Evolutionary conservation across 2,329 filamentous ascomycete species (phyloP).

Genomic region (Chrysosporium keratinophilum): DNA sequence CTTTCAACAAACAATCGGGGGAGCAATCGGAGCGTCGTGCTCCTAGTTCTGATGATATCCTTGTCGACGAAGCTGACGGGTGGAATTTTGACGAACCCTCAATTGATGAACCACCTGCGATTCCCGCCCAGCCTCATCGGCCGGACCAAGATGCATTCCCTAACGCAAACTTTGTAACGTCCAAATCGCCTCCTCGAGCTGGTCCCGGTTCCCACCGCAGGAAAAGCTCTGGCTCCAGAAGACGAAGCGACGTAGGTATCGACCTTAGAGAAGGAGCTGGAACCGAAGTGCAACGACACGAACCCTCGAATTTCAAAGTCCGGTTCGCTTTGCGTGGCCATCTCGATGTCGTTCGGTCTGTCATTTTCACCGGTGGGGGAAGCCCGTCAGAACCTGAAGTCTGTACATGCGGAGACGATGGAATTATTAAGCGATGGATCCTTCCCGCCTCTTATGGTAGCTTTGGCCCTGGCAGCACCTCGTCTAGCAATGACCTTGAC

Average conservation of each 20-base stretch:
- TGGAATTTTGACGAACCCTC: conserved; percentile 88
- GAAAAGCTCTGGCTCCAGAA: conserved; percentile 67
- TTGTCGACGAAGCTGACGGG: conserved; percentile 53
- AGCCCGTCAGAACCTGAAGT: conserved; percentile 94
- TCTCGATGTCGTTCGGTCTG: conserved; percentile 81
- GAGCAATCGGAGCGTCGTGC: neutral
- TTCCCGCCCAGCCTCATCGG: conserved; percentile 46
- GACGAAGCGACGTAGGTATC: conserved; percentile 51
- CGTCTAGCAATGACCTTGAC: conserved; percentile 67
- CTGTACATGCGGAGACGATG: conserved; percentile 90
- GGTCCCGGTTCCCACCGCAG: conserved; percentile 60
- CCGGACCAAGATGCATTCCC: conserved; percentile 86
- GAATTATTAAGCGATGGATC: conserved; percentile 92
- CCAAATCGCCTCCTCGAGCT: conserved; percentile 65
- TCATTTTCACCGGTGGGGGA: conserved; percentile 93
- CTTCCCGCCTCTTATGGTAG: conserved; percentile 67
- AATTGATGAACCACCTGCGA: conserved; percentile 39
- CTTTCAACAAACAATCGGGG: conserved; percentile 40
- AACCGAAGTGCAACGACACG: conserved; percentile 43
- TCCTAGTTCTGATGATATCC: conserved; percentile 6
- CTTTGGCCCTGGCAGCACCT: conserved; percentile 43
- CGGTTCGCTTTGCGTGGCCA: conserved; percentile 86
- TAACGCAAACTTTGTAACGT: conserved; percentile 61
- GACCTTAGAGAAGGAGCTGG: conserved; percentile 47
- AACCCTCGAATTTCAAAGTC: conserved; percentile 76